phyloP scores from a whole-genome alignment of 108 stramenopile genomes.

The Aurantiochytrium sp. region DNA sequence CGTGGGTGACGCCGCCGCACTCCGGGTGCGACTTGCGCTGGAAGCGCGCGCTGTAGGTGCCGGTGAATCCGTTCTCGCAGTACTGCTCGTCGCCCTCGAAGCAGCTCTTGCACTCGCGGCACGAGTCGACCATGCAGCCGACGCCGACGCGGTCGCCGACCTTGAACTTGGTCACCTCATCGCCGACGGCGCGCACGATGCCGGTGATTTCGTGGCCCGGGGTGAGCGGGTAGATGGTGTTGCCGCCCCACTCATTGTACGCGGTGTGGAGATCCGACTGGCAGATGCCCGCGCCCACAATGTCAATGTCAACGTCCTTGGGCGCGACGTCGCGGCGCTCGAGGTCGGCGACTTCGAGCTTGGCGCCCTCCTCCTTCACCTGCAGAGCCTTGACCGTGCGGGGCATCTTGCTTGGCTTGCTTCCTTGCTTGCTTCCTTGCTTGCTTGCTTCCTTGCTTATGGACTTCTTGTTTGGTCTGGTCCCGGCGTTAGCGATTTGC shows the following conservation, averaged over 20 bases:
- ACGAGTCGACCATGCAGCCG: conserved; percentile 64
- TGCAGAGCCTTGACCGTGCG: not conserved
- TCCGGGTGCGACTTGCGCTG: not conserved
- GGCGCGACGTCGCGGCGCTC: conserved; percentile 25
- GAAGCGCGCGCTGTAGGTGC: not conserved
- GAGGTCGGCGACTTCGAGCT: not conserved
- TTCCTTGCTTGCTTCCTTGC: too few relatives aligned
- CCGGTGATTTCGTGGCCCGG: conserved; percentile 59
- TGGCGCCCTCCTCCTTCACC: not conserved
- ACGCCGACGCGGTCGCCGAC: conserved; percentile 69
- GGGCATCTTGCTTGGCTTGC: not conserved
- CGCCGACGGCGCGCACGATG: conserved; percentile 52
- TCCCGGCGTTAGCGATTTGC: too few relatives aligned
- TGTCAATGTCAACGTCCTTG: conserved; percentile 23
- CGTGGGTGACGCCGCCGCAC: not conserved
- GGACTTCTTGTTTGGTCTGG: too few relatives aligned
- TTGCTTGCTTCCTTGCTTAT: too few relatives aligned
- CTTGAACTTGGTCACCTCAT: conserved; percentile 53
- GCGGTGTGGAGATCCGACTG: conserved; percentile 57
- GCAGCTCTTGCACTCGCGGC: conserved; percentile 58
- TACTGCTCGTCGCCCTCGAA: conserved; percentile 48
- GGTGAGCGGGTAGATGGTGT: not conserved
- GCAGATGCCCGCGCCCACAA: conserved; percentile 49
- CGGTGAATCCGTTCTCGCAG: conserved; percentile 41
- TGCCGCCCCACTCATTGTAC: conserved; percentile 34